These are phyloP conservation scores for Larix kaempferi DNA, from an alignment of 75 land plant genomes.

Conservation along the genomic window DNA sequence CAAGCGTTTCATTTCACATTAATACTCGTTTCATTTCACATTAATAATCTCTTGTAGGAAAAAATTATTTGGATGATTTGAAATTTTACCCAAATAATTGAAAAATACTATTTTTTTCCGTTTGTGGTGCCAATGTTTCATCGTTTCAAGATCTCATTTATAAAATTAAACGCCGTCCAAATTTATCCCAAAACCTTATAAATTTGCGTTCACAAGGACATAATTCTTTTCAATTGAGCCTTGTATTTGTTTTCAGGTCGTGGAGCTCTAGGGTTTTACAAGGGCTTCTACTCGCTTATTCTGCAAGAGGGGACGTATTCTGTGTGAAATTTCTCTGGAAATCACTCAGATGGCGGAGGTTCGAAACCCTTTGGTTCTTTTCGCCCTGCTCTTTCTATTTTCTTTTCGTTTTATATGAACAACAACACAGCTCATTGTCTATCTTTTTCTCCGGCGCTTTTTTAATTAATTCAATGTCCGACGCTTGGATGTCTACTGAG, in stretches of 20 bases:
- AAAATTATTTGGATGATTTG: too few relatives aligned
- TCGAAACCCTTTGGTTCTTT: neutral
- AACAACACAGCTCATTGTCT: neutral
- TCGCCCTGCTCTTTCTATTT: neutral
- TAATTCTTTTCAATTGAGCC: neutral
- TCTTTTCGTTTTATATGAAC: neutral
- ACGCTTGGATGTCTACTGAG: too few relatives aligned
- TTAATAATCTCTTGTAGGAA: too few relatives aligned
- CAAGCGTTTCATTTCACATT: too few relatives aligned
- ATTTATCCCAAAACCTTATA: neutral
- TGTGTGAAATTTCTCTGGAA: neutral
- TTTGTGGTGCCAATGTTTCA: too few relatives aligned
- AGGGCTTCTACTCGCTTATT: neutral
- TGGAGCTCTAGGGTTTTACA: neutral
- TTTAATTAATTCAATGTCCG: neutral
- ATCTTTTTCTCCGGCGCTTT: neutral
- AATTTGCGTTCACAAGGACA: neutral
- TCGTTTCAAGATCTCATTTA: too few relatives aligned
- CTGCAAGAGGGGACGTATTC: neutral
- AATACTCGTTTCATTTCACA: too few relatives aligned
- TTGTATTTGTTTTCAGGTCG: neutral
- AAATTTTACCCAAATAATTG: too few relatives aligned
- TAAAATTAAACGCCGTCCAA: too few relatives aligned
- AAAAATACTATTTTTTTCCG: too few relatives aligned
- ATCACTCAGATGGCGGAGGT: neutral